Evolutionary conservation across 352 stramenopile genomes (phyloP).

Genomic region (Phytophthora melonis): DNA sequence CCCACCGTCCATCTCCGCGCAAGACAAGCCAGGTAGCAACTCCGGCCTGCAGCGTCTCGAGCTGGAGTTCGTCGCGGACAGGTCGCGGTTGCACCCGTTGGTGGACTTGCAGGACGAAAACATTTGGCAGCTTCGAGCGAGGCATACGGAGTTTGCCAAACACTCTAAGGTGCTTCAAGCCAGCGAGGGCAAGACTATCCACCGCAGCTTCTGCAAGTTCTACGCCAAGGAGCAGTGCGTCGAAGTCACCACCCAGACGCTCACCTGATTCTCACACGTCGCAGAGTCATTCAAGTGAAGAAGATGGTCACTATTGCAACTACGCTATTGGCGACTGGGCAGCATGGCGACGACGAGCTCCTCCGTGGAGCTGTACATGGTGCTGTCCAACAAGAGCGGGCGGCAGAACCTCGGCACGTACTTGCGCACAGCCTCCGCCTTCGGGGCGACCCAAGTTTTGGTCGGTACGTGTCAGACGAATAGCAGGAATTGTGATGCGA

Average conservation of each 20-base stretch:
- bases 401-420: slow-evolving; percentile 85
- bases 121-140: slow-evolving; percentile 28
- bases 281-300: slow-evolving; percentile 33
- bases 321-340: slow-evolving; percentile 15
- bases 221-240: slow-evolving; percentile 65
- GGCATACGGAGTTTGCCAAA: slow-evolving; percentile 39
- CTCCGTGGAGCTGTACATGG: slow-evolving; percentile 65
- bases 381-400: slow-evolving; percentile 78
- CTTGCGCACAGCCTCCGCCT: slow-evolving; percentile 77
- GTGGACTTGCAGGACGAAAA: slow-evolving; percentile 24
- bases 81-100: slow-evolving; percentile 25
- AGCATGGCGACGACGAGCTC: slow-evolving; percentile 20
- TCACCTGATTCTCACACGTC: slow-evolving; percentile 42
- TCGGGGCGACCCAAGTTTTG: slow-evolving; percentile 76
- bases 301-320: slow-evolving; percentile 2
- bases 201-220: slow-evolving; percentile 77
- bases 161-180: slow-evolving; percentile 76
- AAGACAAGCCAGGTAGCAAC: slow-evolving; percentile 23
- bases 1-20: slow-evolving; percentile 4
- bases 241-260: slow-evolving; percentile 45
- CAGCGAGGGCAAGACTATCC: slow-evolving; percentile 40
- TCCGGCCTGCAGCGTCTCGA: slow-evolving; percentile 41
- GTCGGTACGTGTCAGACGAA: slow-evolving; percentile 55
- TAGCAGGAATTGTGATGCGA: neutral
- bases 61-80: slow-evolving; percentile 45